Conservation (phyloP, 257 asterid species). For the Jaltomata sinuosa region DNA sequence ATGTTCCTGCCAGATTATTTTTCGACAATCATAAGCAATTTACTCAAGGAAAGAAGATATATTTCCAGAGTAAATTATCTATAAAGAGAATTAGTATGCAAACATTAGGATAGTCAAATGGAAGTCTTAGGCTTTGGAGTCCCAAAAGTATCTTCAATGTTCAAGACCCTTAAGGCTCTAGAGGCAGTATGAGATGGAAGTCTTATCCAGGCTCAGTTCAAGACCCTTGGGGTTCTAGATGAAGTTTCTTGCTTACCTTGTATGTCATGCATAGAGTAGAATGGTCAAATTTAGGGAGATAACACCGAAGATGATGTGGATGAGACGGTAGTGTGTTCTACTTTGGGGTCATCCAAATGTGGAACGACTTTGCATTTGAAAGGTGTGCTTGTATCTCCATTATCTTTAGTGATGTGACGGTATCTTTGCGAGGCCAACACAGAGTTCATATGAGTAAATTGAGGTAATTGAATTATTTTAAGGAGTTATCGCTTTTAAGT, state of each 20-base stretch:
- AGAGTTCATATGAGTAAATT: neutral
- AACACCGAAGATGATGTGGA: neutral
- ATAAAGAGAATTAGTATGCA: neutral
- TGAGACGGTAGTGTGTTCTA: neutral
- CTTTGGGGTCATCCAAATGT: neutral
- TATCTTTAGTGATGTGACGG: neutral
- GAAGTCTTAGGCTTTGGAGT: neutral
- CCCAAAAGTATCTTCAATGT: neutral
- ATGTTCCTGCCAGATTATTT: neutral
- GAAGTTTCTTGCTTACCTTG: neutral
- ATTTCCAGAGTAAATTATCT: neutral
- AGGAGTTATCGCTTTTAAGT: neutral
- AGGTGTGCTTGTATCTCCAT: neutral
- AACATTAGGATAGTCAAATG: neutral
- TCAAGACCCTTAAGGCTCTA: neutral
- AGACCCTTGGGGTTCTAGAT: neutral
- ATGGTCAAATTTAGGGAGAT: neutral
- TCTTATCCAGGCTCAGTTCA: neutral
- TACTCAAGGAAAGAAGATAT: neutral
- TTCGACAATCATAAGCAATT: neutral
- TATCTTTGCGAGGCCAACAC: neutral
- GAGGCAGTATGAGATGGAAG: neutral
- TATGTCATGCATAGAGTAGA: neutral
- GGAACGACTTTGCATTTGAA: neutral
- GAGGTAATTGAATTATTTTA: neutral